Conservation (phyloP, 2,329 filamentous ascomycete species). For the Nothomitra cinnamomea region DNA sequence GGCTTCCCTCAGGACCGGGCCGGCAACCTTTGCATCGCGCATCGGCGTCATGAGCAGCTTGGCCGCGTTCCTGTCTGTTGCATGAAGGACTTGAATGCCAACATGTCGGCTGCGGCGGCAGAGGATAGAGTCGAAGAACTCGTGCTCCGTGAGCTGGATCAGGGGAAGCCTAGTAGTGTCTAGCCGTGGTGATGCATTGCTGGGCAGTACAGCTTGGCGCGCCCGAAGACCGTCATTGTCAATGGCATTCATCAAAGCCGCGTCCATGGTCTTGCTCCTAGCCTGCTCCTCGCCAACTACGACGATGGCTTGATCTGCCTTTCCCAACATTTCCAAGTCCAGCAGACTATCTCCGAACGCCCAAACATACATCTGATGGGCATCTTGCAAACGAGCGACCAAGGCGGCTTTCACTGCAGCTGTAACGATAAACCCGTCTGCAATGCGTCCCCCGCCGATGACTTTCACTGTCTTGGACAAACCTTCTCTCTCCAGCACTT, state of each 20-base stretch:
- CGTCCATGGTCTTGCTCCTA: slow-evolving; percentile 37
- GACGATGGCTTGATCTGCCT: slow-evolving; percentile 36
- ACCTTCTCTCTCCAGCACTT: slow-evolving; percentile 28
- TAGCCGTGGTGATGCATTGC: slow-evolving; percentile 24
- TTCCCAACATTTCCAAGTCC: slow-evolving; percentile 38
- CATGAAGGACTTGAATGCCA: slow-evolving; percentile 22
- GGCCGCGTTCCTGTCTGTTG: slow-evolving; percentile 27
- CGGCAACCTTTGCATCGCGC: slow-evolving; percentile 30
- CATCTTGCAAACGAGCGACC: slow-evolving; percentile 24
- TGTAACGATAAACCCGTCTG: slow-evolving; percentile 34
- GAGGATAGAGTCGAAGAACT: slow-evolving; percentile 16
- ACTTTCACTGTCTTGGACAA: slow-evolving; percentile 28
- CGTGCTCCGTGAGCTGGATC: slow-evolving; percentile 18
- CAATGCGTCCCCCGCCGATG: slow-evolving; percentile 34
- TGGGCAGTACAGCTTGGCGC: slow-evolving; percentile 31
- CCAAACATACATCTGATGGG: slow-evolving; percentile 25
- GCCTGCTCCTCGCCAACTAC: slow-evolving; percentile 31
- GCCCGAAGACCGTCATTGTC: slow-evolving; percentile 23
- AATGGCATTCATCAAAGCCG: slow-evolving; percentile 26
- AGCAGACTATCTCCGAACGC: slow-evolving; percentile 44
- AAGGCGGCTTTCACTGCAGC: slow-evolving; percentile 31
- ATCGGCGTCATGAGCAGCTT: slow-evolving; percentile 37
- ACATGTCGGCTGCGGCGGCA: slow-evolving; percentile 6
- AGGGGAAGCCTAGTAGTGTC: slow-evolving; percentile 26
- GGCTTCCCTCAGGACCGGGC: slow-evolving; percentile 29